A percentile compares a stretch with the other conserved stretches of the same genome.
phyloP scores from a whole-genome alignment of 306 rosid species.

The Gleditsia sinensis region DNA sequence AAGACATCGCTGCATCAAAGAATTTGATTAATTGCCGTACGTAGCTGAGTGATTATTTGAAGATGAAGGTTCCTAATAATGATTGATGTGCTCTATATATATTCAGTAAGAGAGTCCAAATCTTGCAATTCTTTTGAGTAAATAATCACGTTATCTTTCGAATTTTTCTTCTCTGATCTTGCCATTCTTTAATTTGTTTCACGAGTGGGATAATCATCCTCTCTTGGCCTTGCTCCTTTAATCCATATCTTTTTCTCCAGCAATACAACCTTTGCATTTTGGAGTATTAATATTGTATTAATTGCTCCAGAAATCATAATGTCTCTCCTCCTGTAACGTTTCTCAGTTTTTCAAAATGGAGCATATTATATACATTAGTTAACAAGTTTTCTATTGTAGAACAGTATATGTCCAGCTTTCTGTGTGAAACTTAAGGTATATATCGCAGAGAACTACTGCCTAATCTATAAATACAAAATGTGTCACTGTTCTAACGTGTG shows the following conservation, averaged over 20 bases:
- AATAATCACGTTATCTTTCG: not conserved
- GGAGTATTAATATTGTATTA: not conserved
- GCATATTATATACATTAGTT: not conserved
- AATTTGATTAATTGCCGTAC: not conserved
- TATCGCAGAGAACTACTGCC: too few relatives aligned
- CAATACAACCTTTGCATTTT: not conserved
- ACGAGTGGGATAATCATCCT: not conserved
- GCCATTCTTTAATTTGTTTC: not conserved
- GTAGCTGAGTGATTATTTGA: not conserved
- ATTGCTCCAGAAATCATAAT: too few relatives aligned
- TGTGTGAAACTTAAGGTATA: too few relatives aligned
- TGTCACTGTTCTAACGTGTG: not conserved
- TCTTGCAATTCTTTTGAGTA: not conserved
- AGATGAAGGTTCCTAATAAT: not conserved
- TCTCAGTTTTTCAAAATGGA: not conserved
- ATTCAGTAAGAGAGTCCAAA: slow-evolving; percentile 7
- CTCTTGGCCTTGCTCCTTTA: not conserved
- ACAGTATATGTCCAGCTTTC: not conserved
- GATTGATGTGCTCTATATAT: not conserved
- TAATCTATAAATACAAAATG: not conserved
- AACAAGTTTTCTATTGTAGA: not conserved
- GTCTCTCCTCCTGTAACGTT: not conserved
- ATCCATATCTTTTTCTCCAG: not conserved
- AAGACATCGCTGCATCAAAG: not conserved
- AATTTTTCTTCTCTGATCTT: not conserved